Evolutionary conservation across 257 asterid genomes (phyloP).

Genomic region (Solanum chiquidenum): DNA sequence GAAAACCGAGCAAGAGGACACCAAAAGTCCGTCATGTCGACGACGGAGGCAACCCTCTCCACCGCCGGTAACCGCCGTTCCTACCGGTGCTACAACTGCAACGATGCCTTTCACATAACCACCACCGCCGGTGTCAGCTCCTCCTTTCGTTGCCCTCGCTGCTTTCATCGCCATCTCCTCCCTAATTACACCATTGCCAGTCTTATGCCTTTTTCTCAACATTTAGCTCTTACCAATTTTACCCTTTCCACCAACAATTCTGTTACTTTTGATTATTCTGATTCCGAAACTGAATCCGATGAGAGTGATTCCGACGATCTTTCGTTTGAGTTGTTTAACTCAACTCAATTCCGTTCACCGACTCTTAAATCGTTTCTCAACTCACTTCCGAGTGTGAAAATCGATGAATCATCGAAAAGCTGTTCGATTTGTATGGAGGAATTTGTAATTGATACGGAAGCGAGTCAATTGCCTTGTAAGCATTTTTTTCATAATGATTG

Average conservation of each 20-base stretch:
- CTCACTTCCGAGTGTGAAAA: slow-evolving; percentile 20
- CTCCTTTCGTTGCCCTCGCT: slow-evolving; percentile 44
- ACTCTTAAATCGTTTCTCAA: slow-evolving; percentile 21
- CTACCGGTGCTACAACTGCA: slow-evolving; percentile 24
- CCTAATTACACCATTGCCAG: slow-evolving; percentile 28
- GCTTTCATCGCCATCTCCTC: slow-evolving; percentile 41
- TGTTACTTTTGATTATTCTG: neutral
- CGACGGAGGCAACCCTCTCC: neutral
- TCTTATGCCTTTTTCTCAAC: slow-evolving; percentile 6
- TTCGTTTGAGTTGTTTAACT: slow-evolving; percentile 8
- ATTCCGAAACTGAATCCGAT: slow-evolving; percentile 21
- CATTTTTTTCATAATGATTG: slow-evolving; percentile 43
- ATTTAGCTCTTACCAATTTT: neutral
- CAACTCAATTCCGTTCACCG: slow-evolving; percentile 4
- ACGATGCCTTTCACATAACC: slow-evolving; percentile 28
- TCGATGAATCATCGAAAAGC: slow-evolving; percentile 11
- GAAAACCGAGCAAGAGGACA: neutral
- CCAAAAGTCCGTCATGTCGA: neutral
- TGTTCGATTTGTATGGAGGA: slow-evolving; percentile 56
- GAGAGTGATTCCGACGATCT: slow-evolving; percentile 24
- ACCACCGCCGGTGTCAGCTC: slow-evolving; percentile 9
- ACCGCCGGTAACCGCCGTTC: neutral
- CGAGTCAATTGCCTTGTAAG: slow-evolving; percentile 33
- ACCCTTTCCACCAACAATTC: slow-evolving; percentile 2
- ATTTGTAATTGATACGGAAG: slow-evolving; percentile 13